Base-by-base conservation (phyloP, 23 red algal genomes). In the Porphyridium purpureum region DNA sequence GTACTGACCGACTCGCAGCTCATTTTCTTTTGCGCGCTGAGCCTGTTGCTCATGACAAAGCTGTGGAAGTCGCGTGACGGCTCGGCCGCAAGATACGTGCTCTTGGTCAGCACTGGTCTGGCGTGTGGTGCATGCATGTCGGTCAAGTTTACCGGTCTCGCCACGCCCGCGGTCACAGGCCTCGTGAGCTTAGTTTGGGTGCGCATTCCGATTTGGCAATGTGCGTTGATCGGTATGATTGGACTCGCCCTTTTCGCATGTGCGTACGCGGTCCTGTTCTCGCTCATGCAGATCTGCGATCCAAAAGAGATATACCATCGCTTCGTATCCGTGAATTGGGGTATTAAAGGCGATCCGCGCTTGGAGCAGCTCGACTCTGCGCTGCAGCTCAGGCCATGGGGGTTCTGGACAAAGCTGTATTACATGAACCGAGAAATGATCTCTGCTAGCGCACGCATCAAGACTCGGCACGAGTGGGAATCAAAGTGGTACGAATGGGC, bases 71-170 rank as follows among this genome's bases (percentile, higher is more conserved):
- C 66, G 36, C 69, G 50, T 22, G 52, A 52, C 52, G 52, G 50
- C 25, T 62, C 73, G 5, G 25, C 33, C 23, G 24, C 20, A 6
- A 48, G 74, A 21, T 34, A 31, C 6, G 33, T 34, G 31, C 62
- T 29, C 33, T 36, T 80, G 40, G n/a, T 93, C 5, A 42, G 35
- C 7, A 80, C 84, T 11, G 84, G 66, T 4, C 7, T 75, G 22
- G 46, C 66, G 3, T 66, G 75, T 29, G 70, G 52, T 7, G 73
- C 67, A 9, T 67, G 74, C 31, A 52, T 93, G 35, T 67, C 72
- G 24, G 74, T 86, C 19, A 98, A 98, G 51, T 98, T 70, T 71
- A 98, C 90, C 9, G 72, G 79, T 3, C 54, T 86, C 1, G 80
- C 62, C 29, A 77, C 79, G 24, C 90, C 90, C 5, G 73, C 31